phyloP scores from a whole-genome alignment of 2,329 filamentous ascomycete genomes.

The Fusarium tupiense region DNA sequence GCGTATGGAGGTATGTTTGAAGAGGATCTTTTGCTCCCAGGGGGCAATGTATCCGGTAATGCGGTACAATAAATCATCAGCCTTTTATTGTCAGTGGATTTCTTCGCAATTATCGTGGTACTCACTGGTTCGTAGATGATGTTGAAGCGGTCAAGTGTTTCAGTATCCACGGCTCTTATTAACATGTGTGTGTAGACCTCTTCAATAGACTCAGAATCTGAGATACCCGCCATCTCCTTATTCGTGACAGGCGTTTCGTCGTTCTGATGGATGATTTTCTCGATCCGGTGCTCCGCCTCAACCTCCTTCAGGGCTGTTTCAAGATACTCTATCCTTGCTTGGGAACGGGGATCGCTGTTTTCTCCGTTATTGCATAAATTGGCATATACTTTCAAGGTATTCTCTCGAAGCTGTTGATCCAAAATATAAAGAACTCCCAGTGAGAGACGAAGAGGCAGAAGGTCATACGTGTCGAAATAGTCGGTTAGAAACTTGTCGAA shows the following conservation, averaged over 20 bases:
- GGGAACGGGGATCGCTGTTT: background rate
- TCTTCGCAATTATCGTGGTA: rapidly evolving
- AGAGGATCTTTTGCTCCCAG: background rate
- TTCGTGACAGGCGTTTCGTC: background rate
- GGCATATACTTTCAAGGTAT: rapidly evolving
- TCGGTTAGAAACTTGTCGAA: background rate
- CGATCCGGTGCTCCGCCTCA: background rate
- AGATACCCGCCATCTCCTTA: rapidly evolving
- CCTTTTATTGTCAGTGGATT: rapidly evolving
- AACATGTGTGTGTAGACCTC: background rate
- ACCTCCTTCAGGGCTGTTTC: background rate
- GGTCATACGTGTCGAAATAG: rapidly evolving
- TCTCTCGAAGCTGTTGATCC: rapidly evolving
- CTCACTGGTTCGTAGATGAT: background rate
- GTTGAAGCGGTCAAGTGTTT: rapidly evolving
- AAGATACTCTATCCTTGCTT: background rate
- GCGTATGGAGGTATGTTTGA: background rate
- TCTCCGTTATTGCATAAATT: rapidly evolving
- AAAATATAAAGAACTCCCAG: rapidly evolving
- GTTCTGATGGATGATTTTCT: background rate
- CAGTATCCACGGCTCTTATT: background rate
- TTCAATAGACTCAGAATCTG: background rate
- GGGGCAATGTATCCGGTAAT: background rate
- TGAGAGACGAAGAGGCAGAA: rapidly evolving
- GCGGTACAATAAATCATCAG: background rate